These are phyloP conservation scores for Penicillium bialowiezense DNA, from an alignment of 495 filamentous ascomycete genomes.

Conservation along the genomic window DNA sequence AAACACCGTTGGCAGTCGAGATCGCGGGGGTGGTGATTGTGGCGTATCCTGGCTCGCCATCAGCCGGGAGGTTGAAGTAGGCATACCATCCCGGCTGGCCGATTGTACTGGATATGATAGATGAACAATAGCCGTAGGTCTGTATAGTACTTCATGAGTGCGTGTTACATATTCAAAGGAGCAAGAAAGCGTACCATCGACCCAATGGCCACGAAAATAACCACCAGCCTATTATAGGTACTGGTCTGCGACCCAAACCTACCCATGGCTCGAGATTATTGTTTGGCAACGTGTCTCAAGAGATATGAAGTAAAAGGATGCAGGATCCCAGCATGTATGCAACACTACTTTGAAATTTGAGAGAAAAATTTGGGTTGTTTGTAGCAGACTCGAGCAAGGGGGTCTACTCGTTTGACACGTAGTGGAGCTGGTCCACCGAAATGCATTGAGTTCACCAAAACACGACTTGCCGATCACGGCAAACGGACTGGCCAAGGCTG, in stretches of 20 bases:
- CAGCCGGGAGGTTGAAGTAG: slow-evolving; percentile 40
- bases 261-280: slow-evolving; percentile 1
- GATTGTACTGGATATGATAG: slow-evolving; percentile 50
- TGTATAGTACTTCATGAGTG: slow-evolving; percentile 1
- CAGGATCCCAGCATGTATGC: not conserved
- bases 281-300: not conserved
- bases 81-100: slow-evolving; percentile 51
- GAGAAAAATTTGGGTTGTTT: not conserved
- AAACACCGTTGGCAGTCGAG: slow-evolving; percentile 48
- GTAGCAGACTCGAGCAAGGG: slow-evolving; percentile 3
- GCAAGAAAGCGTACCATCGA: slow-evolving; percentile 27
- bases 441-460: slow-evolving; percentile 5
- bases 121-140: slow-evolving; percentile 49
- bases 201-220: slow-evolving; percentile 36
- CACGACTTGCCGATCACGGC: slow-evolving; percentile 6
- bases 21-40: slow-evolving; percentile 45
- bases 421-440: slow-evolving; percentile 8
- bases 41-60: slow-evolving; percentile 40
- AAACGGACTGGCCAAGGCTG: not conserved
- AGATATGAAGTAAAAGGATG: not conserved
- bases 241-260: slow-evolving; percentile 29
- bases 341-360: too few species aligned
- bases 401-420: not conserved
- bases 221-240: slow-evolving; percentile 33
- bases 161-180: not conserved